Evolutionary conservation across 106 monocot genomes (phyloP), one percentile per base, ranked within the genome.

Genomic region (Xerophyta viscosa): DNA sequence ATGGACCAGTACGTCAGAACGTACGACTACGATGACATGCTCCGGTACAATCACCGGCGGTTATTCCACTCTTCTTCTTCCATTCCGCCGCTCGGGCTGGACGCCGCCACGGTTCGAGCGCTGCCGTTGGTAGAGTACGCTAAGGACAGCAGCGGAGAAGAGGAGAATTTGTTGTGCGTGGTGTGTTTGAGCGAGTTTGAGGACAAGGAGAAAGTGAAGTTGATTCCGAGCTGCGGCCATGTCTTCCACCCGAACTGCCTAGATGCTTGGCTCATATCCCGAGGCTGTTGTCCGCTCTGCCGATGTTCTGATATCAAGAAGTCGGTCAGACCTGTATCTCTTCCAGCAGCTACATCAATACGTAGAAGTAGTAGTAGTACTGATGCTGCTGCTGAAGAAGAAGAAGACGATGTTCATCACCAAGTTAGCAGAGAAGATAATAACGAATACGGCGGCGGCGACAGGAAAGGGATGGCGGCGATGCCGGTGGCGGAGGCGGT

Each of bases 191-290:
- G 15, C 20, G 54, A 30, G 54, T 54, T 54, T 18, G 54, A 30
- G 54, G 54, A 54, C 18, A 20, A 33, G 54, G 54, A 54, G 54
- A 33, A 2, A 31, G 54, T 54, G 54, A 54, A 54, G 54, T 29
- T 20, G 29, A 54, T 54, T 0, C 30, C 54, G 54, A 31, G 31
- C 18, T 54, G 54, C 10, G 54, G 54, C 6, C 54, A 54, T 10
- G 54, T 30, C 31, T 54, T 31, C 31, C 54, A 54, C 19, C 31
- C 31, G 29, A 8, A 10, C 24, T 54, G 54, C 31, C 29, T 54
- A n/a, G 54, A 54, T 19, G 54, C 54, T n/a, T 54, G 54, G 54
- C 31, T 54, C 7, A 18, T 17, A 14, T 4, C 30, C 3, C 29
- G 25, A 8, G 54, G 18, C 18, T 54, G 31, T 4, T 54, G 54